phyloP scores from a whole-genome alignment of 805 yeast genomes.

The Starmerella etchellsii region DNA sequence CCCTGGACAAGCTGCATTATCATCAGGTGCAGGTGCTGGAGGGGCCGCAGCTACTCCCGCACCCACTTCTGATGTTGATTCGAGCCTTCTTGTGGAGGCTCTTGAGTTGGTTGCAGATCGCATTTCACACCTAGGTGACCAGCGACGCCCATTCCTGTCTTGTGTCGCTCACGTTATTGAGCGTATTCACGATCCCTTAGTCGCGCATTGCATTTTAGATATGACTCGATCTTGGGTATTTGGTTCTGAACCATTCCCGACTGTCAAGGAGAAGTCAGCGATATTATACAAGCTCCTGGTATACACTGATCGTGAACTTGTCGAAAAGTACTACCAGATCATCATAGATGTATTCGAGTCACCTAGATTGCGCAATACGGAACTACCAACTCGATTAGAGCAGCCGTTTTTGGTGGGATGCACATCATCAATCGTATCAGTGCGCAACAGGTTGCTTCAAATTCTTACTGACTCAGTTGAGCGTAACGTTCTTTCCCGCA shows the following conservation, averaged over 20 bases:
- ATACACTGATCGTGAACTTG: conserved; percentile 61
- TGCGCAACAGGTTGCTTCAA: conserved; percentile 64
- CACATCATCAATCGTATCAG: conserved; percentile 46
- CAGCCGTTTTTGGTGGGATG: conserved; percentile 95
- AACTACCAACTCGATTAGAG: conserved; percentile 86
- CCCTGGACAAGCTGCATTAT: not conserved
- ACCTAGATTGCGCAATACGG: conserved; percentile 63
- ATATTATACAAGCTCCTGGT: conserved; percentile 77
- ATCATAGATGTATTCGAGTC: conserved; percentile 80
- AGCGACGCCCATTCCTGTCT: conserved; percentile 75
- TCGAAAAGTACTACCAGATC: conserved; percentile 71
- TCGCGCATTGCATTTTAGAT: conserved; percentile 59
- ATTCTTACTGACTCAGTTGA: conserved; percentile 71
- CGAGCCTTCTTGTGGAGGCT: conserved; percentile 50
- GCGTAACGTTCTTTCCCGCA: conserved; percentile 58
- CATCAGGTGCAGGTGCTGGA: not conserved
- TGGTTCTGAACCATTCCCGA: conserved; percentile 68
- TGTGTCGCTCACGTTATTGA: conserved; percentile 83
- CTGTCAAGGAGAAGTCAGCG: conserved; percentile 92
- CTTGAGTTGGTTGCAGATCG: conserved; percentile 67
- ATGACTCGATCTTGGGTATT: conserved; percentile 87
- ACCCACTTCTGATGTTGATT: conserved; percentile 1
- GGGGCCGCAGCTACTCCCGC: not conserved
- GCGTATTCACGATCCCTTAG: conserved; percentile 63
- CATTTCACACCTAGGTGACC: conserved; percentile 81